phyloP scores from a whole-genome alignment of 2,329 filamentous ascomycete species.

The Penicillium nordicum region DNA sequence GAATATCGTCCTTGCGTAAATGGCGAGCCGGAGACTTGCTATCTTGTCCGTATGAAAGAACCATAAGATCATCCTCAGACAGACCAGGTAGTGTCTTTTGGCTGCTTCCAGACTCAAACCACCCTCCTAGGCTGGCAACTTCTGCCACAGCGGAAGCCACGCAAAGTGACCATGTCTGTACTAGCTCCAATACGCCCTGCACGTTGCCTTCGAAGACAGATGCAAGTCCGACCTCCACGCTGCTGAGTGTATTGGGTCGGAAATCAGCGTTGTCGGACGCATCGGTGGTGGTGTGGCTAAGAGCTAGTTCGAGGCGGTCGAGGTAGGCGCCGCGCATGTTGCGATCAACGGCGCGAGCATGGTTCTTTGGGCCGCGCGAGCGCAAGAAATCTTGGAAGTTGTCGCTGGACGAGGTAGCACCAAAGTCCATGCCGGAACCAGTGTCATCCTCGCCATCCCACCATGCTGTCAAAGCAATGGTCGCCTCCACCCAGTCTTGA shows the following conservation, averaged over 20 bases:
- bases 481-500: slow-evolving; percentile 90
- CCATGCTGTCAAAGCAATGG: slow-evolving; percentile 79
- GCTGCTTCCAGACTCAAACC: slow-evolving; percentile 63
- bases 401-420: slow-evolving; percentile 21
- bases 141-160: slow-evolving; percentile 76
- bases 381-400: slow-evolving; percentile 21
- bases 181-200: slow-evolving; percentile 68
- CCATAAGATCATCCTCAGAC: slow-evolving; percentile 79
- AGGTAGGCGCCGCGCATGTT: slow-evolving; percentile 66
- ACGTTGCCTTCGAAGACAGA: slow-evolving; percentile 79
- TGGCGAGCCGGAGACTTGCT: slow-evolving; percentile 46
- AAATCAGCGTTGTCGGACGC: slow-evolving; percentile 61
- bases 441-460: slow-evolving; percentile 77
- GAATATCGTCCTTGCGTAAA: slow-evolving; percentile 73
- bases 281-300: slow-evolving; percentile 62
- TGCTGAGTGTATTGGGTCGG: slow-evolving; percentile 69
- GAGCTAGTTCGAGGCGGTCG: slow-evolving; percentile 66
- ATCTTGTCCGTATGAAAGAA: slow-evolving; percentile 67
- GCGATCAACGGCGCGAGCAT: slow-evolving; percentile 46
- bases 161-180: slow-evolving; percentile 77
- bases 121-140: slow-evolving; percentile 76
- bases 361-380: slow-evolving; percentile 34
- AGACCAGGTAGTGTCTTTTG: slow-evolving; percentile 59
- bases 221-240: slow-evolving; percentile 76
- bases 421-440: slow-evolving; percentile 31